A percentile compares a stretch with the other conserved stretches of the same genome.
Evolutionary conservation across 371 early-diverging fungal species (phyloP).

Genomic region (Saksenaea oblongispora): DNA sequence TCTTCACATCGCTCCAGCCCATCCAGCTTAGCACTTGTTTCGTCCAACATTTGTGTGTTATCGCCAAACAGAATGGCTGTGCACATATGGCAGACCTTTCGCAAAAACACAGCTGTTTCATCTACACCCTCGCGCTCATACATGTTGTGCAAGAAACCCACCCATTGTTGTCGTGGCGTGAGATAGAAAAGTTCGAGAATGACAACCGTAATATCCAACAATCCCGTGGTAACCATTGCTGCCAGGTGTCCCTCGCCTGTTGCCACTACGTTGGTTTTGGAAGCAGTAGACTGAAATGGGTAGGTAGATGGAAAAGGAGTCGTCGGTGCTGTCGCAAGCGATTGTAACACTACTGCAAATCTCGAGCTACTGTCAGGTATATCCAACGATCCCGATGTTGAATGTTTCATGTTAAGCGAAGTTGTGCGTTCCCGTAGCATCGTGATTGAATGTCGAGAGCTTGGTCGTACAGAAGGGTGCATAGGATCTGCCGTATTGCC

Average conservation of each 20-base stretch:
- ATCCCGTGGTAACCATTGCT: constrained; percentile 46
- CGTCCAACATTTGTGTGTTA: constrained; percentile 27
- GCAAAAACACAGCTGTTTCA: constrained; percentile 52
- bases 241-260: constrained; percentile 21
- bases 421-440: constrained; percentile 26
- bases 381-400: neutral
- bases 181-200: constrained; percentile 49
- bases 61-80: constrained; percentile 53
- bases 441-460: constrained; percentile 22
- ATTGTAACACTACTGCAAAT: constrained; percentile 36
- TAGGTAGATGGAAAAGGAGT: constrained; percentile 44
- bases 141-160: constrained; percentile 33
- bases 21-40: constrained; percentile 22
- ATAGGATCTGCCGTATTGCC: neutral
- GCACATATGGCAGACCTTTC: constrained; percentile 55
- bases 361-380: constrained; percentile 6
- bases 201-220: constrained; percentile 51
- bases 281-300: constrained; percentile 34
- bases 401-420: constrained; percentile 16
- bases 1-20: constrained; percentile 24
- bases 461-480: constrained; percentile 1
- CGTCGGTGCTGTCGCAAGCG: constrained; percentile 42
- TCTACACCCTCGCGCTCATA: constrained; percentile 47
- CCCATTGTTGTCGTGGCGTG: constrained; percentile 47
- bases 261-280: constrained; percentile 9